Evolutionary conservation across 805 yeast species (phyloP).

Genomic region (Nakazawaea ambrosiae): DNA sequence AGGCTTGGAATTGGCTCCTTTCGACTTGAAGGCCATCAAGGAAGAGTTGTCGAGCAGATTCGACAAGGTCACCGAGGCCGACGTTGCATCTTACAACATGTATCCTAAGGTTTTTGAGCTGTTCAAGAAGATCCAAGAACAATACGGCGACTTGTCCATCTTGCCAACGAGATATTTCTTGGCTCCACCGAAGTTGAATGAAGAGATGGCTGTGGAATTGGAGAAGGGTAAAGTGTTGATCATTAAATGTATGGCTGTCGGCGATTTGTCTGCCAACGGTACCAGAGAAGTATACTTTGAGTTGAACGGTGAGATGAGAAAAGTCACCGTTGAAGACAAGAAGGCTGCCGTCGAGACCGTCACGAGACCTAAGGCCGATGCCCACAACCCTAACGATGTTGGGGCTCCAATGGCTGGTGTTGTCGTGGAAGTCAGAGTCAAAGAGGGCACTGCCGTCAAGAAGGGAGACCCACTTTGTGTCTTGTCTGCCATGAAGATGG

Average conservation of each 20-base stretch:
- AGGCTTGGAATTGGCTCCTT: constrained; percentile 82
- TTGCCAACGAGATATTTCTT: constrained; percentile 90
- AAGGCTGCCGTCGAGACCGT: constrained; percentile 78
- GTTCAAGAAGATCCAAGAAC: constrained; percentile 64
- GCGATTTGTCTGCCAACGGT: constrained; percentile 87
- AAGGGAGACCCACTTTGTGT: constrained; percentile 96
- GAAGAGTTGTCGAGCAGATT: constrained; percentile 72
- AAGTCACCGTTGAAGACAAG: constrained; percentile 86
- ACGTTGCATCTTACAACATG: constrained; percentile 94
- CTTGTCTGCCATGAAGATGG: constrained; percentile 98
- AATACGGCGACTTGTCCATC: constrained; percentile 89
- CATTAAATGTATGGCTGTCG: constrained; percentile 85
- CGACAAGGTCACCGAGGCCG: constrained; percentile 76
- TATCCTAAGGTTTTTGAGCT: constrained; percentile 96
- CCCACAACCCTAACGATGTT: constrained; percentile 80
- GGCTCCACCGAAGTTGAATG: constrained; percentile 80
- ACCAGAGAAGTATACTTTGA: constrained; percentile 95
- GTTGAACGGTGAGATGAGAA: constrained; percentile 97
- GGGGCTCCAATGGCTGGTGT: constrained; percentile 99
- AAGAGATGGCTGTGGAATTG: constrained; percentile 82
- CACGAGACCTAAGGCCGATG: constrained; percentile 85
- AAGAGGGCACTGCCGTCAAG: constrained; percentile 81
- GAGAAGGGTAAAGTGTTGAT: constrained; percentile 94
- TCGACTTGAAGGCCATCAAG: constrained; percentile 65
- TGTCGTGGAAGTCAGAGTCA: constrained; percentile 88